Evolutionary conservation across 352 stramenopile species (phyloP).

Genomic region (Phytophthora hybrid): DNA sequence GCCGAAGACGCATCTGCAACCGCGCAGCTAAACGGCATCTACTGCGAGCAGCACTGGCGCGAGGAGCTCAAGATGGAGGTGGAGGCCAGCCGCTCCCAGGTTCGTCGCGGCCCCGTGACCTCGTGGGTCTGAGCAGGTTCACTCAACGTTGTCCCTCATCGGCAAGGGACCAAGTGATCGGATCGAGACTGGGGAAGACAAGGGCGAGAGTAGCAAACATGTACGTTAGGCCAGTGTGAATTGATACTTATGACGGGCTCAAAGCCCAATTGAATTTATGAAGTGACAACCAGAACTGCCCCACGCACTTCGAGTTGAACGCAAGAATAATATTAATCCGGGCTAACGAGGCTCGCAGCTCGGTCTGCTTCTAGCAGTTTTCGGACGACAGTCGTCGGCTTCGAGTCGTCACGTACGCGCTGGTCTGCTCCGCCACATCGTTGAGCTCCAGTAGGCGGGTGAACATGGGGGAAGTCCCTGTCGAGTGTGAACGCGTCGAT

Average conservation of each 20-base stretch:
- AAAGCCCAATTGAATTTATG: not conserved
- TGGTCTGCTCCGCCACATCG: slow-evolving; percentile 54
- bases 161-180: slow-evolving; percentile 2
- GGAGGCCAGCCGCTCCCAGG: slow-evolving; percentile 27
- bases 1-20: slow-evolving; percentile 61
- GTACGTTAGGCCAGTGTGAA: slow-evolving; percentile 1
- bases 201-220: not conserved
- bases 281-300: not conserved
- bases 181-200: not conserved
- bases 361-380: not conserved
- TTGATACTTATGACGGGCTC: slow-evolving; percentile 1
- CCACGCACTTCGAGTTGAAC: slow-evolving; percentile 6
- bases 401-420: slow-evolving; percentile 36
- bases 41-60: slow-evolving; percentile 45
- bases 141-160: slow-evolving; percentile 11
- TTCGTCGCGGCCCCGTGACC: slow-evolving; percentile 12
- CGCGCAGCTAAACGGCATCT: slow-evolving; percentile 58
- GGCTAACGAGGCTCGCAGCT: not conserved
- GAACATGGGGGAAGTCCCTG: slow-evolving; percentile 34
- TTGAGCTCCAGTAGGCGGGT: slow-evolving; percentile 55
- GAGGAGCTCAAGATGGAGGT: slow-evolving; percentile 42
- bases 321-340: slow-evolving; percentile 20
- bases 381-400: slow-evolving; percentile 28
- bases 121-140: slow-evolving; percentile 28
- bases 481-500: slow-evolving; percentile 25